A percentile compares a stretch with the other conserved stretches of the same genome.
Evolutionary conservation across 164 flowering plant genomes (phyloP).

Genomic region (Stephania cephalantha): DNA sequence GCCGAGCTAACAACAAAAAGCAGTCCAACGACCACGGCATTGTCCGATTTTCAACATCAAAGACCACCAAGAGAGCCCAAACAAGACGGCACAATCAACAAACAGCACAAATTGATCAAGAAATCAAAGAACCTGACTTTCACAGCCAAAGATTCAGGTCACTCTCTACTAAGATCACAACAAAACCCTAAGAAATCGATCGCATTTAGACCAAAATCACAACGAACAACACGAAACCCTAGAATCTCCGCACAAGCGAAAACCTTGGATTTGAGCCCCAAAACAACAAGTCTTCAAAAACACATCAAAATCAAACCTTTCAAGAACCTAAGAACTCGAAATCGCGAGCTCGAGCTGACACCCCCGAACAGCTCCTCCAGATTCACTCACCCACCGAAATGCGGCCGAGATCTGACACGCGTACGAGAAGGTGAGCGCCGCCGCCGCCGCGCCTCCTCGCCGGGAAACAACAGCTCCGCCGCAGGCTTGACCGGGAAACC

Average conservation of each 20-base stretch:
- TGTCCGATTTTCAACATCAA: background rate
- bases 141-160: background rate
- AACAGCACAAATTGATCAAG: background rate
- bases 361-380: background rate
- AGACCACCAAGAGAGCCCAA: background rate
- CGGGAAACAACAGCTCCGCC: background rate
- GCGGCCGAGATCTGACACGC: constrained; percentile 4
- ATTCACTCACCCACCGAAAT: background rate
- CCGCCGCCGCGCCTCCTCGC: background rate
- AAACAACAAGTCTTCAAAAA: background rate
- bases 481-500: background rate
- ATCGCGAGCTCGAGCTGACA: background rate
- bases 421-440: background rate
- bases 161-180: background rate
- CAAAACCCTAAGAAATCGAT: background rate
- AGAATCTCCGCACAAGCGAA: constrained; percentile 5
- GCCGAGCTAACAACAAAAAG: background rate
- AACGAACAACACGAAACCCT: constrained; percentile 13
- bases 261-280: background rate
- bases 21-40: background rate
- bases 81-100: background rate
- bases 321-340: background rate
- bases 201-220: background rate
- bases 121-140: background rate
- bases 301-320: background rate